Evolutionary conservation across 345 rosid genomes (phyloP), one percentile per base, ranked within the genome.

Genomic region (Bruguiera sexangula): DNA sequence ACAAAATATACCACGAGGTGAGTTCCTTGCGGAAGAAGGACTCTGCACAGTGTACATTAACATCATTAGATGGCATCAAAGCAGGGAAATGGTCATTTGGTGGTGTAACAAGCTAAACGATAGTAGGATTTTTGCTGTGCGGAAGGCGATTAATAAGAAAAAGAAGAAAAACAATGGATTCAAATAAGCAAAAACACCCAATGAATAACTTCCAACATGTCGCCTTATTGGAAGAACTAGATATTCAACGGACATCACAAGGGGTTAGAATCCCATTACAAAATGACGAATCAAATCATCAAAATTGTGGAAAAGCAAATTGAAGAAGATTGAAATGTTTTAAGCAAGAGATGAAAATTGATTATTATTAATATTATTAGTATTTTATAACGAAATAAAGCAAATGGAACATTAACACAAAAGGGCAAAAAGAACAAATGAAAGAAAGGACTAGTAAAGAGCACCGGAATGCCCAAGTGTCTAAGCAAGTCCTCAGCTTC

Each of bases 1-100:
- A 79, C 98, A 94, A 74, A 94, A 94, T 70, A 94, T 89, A 66
- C 98, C 98, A 29, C 93, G 89, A 73, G 97, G 84, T 57, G 97
- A 91, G 76, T 83, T 81, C 80, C 91, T 93, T 0, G 86, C 87
- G 5, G 91, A 83, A 74, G 80, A 81, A 69, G 97, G 97, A 84
- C 91, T 88, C 96, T 94, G 82, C 80, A 82, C 16, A 58, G 62
- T 26, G 70, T 21, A 27, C 13, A 56, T 10, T 1, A 11, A 24
- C 16, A 7, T 55, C 50, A 74, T 22, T 54, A 26, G 48, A 43
- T 8, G 59, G 8, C 50, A 48, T 78, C 64, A 83, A 71, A 73
- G 34, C 15, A 52, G 26, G 21, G 39, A 70, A 46, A 67, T 8
- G 29, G 11, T 24, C 50, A 43, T 13, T 43, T 13, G 22, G 60